phyloP scores from a whole-genome alignment of 148 eudicot species.

The Dysphania ambrosioides region DNA sequence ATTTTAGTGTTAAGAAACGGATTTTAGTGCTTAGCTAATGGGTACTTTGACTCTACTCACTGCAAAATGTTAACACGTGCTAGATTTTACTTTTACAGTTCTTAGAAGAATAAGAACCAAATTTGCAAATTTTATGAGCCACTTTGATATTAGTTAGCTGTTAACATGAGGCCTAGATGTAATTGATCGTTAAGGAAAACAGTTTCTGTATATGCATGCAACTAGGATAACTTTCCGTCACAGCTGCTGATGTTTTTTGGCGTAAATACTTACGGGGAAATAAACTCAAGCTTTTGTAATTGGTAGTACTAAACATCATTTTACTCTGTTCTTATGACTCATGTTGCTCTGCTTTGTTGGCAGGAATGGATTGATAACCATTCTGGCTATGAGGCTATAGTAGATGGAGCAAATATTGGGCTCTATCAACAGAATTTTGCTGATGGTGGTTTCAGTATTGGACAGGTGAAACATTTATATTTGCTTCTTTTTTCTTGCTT shows the following conservation, averaged over 20 bases:
- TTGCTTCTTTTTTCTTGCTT: not conserved
- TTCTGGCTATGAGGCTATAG: conserved; percentile 62
- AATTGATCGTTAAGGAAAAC: too few relatives aligned
- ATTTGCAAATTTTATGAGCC: not conserved
- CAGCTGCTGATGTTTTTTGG: not conserved
- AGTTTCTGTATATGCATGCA: not conserved
- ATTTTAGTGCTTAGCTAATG: not conserved
- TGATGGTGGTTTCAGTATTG: conserved; percentile 74
- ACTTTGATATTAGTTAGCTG: too few relatives aligned
- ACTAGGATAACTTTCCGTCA: not conserved
- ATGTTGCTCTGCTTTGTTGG: not conserved
- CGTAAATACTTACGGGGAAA: not conserved
- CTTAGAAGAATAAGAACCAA: too few relatives aligned
- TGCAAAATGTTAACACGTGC: not conserved
- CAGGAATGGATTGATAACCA: conserved; percentile 80
- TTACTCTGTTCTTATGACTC: not conserved
- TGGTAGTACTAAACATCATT: not conserved
- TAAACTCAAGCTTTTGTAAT: not conserved
- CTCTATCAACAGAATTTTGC: conserved; percentile 84
- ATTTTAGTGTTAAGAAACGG: not conserved
- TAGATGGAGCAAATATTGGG: conserved; percentile 94
- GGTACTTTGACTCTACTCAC: not conserved
- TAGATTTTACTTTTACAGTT: not conserved
- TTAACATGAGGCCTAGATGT: too few relatives aligned
- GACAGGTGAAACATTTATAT: conserved; percentile 60